Evolutionary conservation across 768 basidiomycete species (phyloP).

Genomic region (Suillus luteus): DNA sequence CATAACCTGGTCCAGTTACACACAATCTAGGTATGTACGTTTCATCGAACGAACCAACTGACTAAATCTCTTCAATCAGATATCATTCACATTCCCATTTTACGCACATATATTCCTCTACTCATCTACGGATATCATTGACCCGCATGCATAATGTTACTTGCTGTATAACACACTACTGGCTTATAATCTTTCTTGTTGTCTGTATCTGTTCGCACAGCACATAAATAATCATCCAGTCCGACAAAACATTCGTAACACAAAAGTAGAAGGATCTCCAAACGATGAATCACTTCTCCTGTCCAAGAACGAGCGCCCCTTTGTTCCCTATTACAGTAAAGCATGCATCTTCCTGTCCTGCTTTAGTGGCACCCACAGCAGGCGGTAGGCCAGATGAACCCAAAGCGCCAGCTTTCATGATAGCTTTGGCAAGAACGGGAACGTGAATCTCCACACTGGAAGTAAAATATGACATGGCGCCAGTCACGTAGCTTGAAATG

Average conservation of each 20-base stretch:
- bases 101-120: neutral
- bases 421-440: constrained; percentile 52
- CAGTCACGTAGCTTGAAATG: constrained; percentile 37
- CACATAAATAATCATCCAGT: neutral
- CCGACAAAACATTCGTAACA: neutral
- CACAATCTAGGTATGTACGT: neutral
- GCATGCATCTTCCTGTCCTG: constrained; percentile 36
- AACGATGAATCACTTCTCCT: neutral
- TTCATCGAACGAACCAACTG: neutral
- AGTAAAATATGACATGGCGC: constrained; percentile 39
- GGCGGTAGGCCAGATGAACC: constrained; percentile 53
- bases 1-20: neutral
- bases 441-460: constrained; percentile 53
- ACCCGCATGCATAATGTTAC: neutral
- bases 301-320: constrained; percentile 46
- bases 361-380: constrained; percentile 43
- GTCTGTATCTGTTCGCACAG: neutral
- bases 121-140: constrained; percentile 1
- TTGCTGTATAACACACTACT: constrained; percentile 4
- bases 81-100: neutral
- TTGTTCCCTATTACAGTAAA: constrained; percentile 62
- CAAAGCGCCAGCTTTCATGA: constrained; percentile 51
- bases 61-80: neutral
- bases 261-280: neutral
- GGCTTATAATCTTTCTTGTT: neutral